phyloP scores from a whole-genome alignment of 2,329 filamentous ascomycete species.

The Penicillium sp. region DNA sequence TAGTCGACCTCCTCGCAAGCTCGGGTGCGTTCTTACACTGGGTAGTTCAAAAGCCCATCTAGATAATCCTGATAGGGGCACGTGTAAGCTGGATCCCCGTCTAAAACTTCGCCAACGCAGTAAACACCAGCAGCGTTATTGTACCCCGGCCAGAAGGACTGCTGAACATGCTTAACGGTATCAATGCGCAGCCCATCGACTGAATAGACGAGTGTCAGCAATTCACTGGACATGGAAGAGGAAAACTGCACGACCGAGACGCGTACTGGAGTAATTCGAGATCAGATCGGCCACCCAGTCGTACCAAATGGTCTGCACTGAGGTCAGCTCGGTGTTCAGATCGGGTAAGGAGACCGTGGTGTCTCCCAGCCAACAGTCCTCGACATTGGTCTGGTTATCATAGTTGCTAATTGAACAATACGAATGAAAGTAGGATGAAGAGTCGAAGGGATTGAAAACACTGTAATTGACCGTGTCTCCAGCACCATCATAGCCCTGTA shows the following conservation, averaged over 20 bases:
- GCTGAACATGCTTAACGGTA: constrained; percentile 48
- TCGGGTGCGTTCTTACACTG: constrained; percentile 16
- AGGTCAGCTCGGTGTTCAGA: constrained; percentile 45
- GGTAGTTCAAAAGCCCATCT: constrained; percentile 49
- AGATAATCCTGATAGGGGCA: constrained; percentile 45
- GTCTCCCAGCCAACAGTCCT: constrained; percentile 55
- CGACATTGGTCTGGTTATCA: constrained; percentile 46
- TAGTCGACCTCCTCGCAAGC: background rate
- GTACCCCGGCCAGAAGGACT: constrained; percentile 43
- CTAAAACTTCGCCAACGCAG: constrained; percentile 48
- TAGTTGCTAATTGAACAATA: constrained; percentile 51
- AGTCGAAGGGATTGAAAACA: constrained; percentile 27
- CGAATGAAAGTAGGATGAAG: constrained; percentile 25
- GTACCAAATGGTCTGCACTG: constrained; percentile 42
- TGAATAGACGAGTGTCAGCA: no score
- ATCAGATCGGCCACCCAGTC: constrained; percentile 44
- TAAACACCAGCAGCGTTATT: constrained; percentile 43
- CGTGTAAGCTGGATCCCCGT: constrained; percentile 37
- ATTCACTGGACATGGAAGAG: background rate
- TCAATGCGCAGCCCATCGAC: constrained; percentile 54
- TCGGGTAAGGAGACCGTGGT: constrained; percentile 47
- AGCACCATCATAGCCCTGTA: constrained; percentile 15
- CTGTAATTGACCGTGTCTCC: constrained; percentile 25
- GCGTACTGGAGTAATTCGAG: constrained; percentile 41
- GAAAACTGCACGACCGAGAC: no score